Percentiles rank a stretch among this genome's conserved stretches.
These are phyloP conservation scores for Cutaneotrichosporon sp. DNA, from an alignment of 1,284 basidiomycete species.

Conservation along the genomic window DNA sequence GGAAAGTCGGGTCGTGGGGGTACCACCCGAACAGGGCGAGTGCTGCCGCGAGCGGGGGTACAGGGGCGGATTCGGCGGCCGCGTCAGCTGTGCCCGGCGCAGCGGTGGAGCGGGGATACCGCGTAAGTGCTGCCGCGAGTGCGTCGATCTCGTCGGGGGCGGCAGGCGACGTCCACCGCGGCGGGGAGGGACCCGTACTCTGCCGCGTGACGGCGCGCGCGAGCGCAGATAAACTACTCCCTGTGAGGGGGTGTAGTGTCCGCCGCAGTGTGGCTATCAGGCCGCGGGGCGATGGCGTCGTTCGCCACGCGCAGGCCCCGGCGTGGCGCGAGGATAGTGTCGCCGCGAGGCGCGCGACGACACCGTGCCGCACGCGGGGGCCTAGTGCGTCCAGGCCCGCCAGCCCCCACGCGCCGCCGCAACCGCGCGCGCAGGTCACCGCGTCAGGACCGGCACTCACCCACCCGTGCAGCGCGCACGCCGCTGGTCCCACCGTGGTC, in stretches of 20 bases:
- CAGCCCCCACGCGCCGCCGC: constrained; percentile 14
- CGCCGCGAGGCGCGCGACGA: constrained; percentile 22
- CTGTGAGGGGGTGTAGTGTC: constrained; percentile 25
- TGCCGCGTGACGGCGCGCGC: constrained; percentile 20
- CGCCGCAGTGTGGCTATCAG: constrained; percentile 21
- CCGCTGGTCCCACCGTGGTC: constrained; percentile 15
- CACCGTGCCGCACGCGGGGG: constrained; percentile 16
- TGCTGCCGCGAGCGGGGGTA: constrained; percentile 11
- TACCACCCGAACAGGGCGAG: constrained; percentile 41
- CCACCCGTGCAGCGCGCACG: constrained; percentile 33
- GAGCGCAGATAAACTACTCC: constrained; percentile 21
- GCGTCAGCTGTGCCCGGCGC: background rate
- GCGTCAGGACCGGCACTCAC: constrained; percentile 14
- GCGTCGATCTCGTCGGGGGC: constrained; percentile 1
- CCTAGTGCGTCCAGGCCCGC: constrained; percentile 5
- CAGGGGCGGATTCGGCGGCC: background rate
- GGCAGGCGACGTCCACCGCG: constrained; percentile 4
- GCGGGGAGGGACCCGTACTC: constrained; percentile 2
- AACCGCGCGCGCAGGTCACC: constrained; percentile 19
- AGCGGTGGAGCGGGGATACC: background rate
- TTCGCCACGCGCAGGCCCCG: constrained; percentile 29
- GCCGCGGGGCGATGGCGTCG: background rate
- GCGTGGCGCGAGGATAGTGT: constrained; percentile 21
- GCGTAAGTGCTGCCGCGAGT: constrained; percentile 2
- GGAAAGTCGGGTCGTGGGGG: constrained; percentile 28